phyloP scores from a whole-genome alignment of 2,329 filamentous ascomycete genomes.

The Diaporthe capsici region DNA sequence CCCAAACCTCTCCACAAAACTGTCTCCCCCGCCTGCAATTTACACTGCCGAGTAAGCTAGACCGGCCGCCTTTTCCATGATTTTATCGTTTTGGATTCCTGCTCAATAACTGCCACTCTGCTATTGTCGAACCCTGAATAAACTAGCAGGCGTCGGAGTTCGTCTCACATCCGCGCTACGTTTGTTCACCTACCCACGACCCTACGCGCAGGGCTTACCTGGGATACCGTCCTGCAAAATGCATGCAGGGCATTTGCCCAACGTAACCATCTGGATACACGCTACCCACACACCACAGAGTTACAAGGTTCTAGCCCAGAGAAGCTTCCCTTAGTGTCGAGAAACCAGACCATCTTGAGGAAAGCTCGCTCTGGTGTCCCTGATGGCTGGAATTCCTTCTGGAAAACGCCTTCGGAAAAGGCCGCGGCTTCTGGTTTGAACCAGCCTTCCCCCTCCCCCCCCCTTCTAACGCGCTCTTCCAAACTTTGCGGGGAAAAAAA shows the following conservation, averaged over 20 bases:
- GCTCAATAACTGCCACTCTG: background rate
- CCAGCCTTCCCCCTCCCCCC: no score
- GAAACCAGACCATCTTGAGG: constrained; percentile 24
- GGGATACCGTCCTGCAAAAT: background rate
- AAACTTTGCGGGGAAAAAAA: constrained; percentile 3
- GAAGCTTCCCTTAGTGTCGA: constrained; percentile 28
- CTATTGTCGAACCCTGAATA: background rate
- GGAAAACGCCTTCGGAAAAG: constrained; percentile 8
- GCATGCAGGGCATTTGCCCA: constrained; percentile 14
- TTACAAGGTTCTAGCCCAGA: constrained; percentile 22
- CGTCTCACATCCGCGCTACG: constrained; percentile 26
- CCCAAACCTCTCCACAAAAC: background rate
- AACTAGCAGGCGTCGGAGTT: constrained; percentile 22
- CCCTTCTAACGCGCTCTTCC: background rate
- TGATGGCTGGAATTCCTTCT: constrained; percentile 31
- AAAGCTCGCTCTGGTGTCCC: constrained; percentile 10
- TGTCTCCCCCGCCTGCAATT: constrained; percentile 3
- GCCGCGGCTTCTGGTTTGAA: background rate
- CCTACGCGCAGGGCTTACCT: background rate
- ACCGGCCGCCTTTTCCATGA: background rate
- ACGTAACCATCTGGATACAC: background rate
- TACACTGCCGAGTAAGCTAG: constrained; percentile 20
- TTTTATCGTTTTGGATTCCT: background rate
- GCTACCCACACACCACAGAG: background rate
- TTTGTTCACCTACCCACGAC: background rate